phyloP scores from a whole-genome alignment of 257 asterid genomes.

The Cinchona pubescens region DNA sequence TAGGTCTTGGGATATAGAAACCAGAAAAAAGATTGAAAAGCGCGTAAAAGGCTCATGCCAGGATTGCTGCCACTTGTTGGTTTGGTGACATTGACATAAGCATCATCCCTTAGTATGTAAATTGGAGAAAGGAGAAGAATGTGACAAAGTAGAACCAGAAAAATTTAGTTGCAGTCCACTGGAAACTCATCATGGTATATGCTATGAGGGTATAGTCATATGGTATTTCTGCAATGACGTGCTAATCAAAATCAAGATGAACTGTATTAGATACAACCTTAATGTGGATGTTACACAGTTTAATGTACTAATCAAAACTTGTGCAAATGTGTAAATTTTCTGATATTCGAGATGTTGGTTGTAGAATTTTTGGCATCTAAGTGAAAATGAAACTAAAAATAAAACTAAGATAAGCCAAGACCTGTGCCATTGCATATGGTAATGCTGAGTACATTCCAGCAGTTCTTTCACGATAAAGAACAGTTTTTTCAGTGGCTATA shows the following conservation, averaged over 20 bases:
- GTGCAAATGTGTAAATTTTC: too few species aligned
- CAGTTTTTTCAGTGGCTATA: slow-evolving; percentile 63
- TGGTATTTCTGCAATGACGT: slow-evolving; percentile 29
- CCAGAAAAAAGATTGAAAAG: slow-evolving; percentile 78
- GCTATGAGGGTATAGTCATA: slow-evolving; percentile 56
- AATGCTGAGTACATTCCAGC: slow-evolving; percentile 87
- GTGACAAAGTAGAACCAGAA: slow-evolving; percentile 72
- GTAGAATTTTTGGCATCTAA: too few species aligned
- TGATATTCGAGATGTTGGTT: too few species aligned
- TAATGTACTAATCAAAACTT: too few species aligned
- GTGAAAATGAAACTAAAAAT: too few species aligned
- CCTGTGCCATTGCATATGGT: slow-evolving; percentile 85
- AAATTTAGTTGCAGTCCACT: slow-evolving; percentile 63
- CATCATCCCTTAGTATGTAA: slow-evolving; percentile 86
- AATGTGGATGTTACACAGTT: too few species aligned
- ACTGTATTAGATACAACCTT: too few species aligned
- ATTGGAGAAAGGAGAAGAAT: slow-evolving; percentile 66
- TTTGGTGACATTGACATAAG: slow-evolving; percentile 72
- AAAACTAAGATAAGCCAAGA: slow-evolving; percentile 19
- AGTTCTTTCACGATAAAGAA: slow-evolving; percentile 65
- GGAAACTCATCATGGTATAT: slow-evolving; percentile 69
- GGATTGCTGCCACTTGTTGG: slow-evolving; percentile 61
- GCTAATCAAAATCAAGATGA: too few species aligned
- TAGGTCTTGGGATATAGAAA: slow-evolving; percentile 58
- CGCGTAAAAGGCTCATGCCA: slow-evolving; percentile 50